Evolutionary conservation across 176 grass and related monocot species (phyloP), one percentile per base, ranked within the genome.

Genomic region (Rhipidocladum racemiflorum): DNA sequence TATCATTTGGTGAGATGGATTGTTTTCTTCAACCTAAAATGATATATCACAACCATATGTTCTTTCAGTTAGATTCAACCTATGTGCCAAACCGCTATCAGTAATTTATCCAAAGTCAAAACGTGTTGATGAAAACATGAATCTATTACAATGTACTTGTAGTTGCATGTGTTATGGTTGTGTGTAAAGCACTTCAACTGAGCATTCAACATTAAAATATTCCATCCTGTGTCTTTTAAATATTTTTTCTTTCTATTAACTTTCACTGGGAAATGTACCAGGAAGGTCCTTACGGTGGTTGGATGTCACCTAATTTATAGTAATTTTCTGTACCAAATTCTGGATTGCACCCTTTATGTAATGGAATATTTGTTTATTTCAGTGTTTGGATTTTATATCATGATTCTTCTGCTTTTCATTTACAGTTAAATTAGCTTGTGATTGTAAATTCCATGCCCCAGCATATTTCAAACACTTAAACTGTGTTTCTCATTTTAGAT

Each of bases 401-500:
- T n/a, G n/a, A 20, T 76, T 68, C 34, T 62, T 62, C 32, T 21
- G 9, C 43, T 62, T 65, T 39, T 21, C 44, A 17, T 78, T 68
- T 56, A 17, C 63, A 76, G 79, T 29, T 80, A 74, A 80, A n/a
- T 36, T 74, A 61, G 13, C 34, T 23, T 0, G 14, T 51, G 29
- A 14, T 36, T 87, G 27, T 14, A 60, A 66, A 10, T 59, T 66
- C 27, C 23, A 48, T 77, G 17, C 65, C 32, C 30, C 25, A 10
- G 27, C 70, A 66, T 77, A 49, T 6, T 51, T 91, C 17, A 77
- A 70, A 11, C 15, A n/a, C 42, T 65, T 83, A 60, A 16, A 35
- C 49, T 61, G 17, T 74, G 23, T 77, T 70, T 79, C 83, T 55
- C 32, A 14, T 76, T 88, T 75, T 85, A 97, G 91, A 72, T 69